phyloP scores from a whole-genome alignment of 2,329 filamentous ascomycete species.

The Curvularia sp. region DNA sequence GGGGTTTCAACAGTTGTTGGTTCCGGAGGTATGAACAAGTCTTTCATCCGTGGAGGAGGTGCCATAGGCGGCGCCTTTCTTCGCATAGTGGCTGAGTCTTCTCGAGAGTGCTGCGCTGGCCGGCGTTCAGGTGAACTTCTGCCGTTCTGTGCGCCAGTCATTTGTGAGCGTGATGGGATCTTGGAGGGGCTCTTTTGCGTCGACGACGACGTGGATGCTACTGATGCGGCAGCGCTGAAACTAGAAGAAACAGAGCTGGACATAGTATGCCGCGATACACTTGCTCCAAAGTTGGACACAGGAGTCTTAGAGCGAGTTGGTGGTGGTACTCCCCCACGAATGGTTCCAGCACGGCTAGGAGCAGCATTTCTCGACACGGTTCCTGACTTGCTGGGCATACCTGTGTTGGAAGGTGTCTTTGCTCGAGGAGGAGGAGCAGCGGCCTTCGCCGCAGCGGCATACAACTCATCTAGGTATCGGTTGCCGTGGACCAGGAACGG shows the following conservation, averaged over 20 bases:
- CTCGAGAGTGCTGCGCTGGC: conserved; percentile 41
- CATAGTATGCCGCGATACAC: conserved; percentile 47
- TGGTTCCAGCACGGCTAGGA: conserved; percentile 47
- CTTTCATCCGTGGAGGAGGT: conserved; percentile 89
- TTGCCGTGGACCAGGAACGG: conserved; percentile 94
- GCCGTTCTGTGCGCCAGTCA: conserved; percentile 72
- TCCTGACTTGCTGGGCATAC: conserved; percentile 40
- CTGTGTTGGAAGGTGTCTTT: conserved; percentile 72
- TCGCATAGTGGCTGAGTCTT: conserved; percentile 41
- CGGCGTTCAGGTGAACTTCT: conserved; percentile 82
- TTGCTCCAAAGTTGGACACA: conserved; percentile 44
- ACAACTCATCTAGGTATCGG: conserved; percentile 86
- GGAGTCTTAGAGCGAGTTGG: conserved; percentile 56
- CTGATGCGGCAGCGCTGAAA: conserved; percentile 42
- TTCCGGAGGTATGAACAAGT: conserved; percentile 67
- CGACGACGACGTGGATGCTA: conserved; percentile 40
- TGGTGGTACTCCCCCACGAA: conserved; percentile 51
- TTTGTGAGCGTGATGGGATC: conserved; percentile 72
- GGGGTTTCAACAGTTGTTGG: conserved; percentile 53
- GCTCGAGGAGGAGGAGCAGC: conserved; percentile 68
- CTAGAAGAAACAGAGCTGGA: conserved; percentile 41
- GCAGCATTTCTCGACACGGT: conserved; percentile 40
- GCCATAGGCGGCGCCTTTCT: conserved; percentile 58
- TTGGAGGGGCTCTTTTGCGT: conserved; percentile 66
- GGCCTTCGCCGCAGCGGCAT: conserved; percentile 65